Base-by-base conservation (phyloP, 768 basidiomycete species). In the Lentinula sp. region DNA sequence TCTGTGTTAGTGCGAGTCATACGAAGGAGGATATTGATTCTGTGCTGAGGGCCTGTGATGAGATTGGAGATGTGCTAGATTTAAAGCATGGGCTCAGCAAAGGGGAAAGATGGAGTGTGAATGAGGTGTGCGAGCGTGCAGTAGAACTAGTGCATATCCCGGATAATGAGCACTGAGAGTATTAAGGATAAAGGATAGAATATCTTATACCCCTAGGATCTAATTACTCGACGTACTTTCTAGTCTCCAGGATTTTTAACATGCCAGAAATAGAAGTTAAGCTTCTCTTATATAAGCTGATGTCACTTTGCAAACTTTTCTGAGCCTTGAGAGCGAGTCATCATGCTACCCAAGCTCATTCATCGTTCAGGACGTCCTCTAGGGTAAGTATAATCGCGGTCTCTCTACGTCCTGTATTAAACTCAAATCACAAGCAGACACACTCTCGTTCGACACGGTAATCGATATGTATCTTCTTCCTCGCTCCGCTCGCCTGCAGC, bases 21-120 rank as follows among this genome's bases (percentile, higher is more conserved):
- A 98, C 95, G 60, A 99, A 99, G 78, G 90, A 94, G 66, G 97
- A 99, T 69, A 85, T 98, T 61, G 97, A 99, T 75, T 76, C 77
- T 11, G 75, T 98, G 32, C 78, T 99, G 52, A 76, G 81, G 46
- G 95, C 96, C 7, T 93, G 89, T 68, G 93, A 97, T 72, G 95
- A 97, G 73, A 78, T 98, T 63, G 97, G 97, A 31, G 89, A 91
- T 68, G 70, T 91, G 31, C 75, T 99, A 64, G 95, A 96, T 74
- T 75, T 98, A 74, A 98, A 97, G 76, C 88, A 95, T 70, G 87
- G 86, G 2, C 60, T 80, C 23, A 45, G 66, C 48, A 69, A 60
- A 59, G 68, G 69, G 64, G 86, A 91, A 70, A 78, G 92, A 68
- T 96, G 94, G 94, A 71, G 80, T 31, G 68, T 95, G 28, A 87